Evolutionary conservation across 192 early-diverging fungal genomes (phyloP).

Genomic region (Podila horticola): DNA sequence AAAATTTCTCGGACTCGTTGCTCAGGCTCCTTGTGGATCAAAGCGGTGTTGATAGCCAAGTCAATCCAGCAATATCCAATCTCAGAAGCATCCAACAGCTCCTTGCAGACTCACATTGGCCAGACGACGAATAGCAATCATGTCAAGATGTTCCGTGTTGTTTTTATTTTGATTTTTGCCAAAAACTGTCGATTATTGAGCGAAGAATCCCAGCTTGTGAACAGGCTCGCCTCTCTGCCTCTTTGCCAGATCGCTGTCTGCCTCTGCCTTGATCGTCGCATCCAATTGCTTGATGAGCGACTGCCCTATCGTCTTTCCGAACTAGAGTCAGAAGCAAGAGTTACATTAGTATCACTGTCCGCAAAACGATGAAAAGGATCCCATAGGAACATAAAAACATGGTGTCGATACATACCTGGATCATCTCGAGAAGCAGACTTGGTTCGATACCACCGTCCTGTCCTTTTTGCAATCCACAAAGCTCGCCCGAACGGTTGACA

Average conservation of each 20-base stretch:
- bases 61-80: too few relatives aligned
- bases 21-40: too few relatives aligned
- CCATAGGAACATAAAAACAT: background rate
- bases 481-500: slow-evolving; percentile 81
- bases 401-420: slow-evolving; percentile 64
- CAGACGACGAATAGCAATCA: too few relatives aligned
- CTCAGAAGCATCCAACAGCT: too few relatives aligned
- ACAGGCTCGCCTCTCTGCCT: slow-evolving; percentile 53
- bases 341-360: too few relatives aligned
- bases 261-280: slow-evolving; percentile 58
- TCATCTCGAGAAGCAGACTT: slow-evolving; percentile 81
- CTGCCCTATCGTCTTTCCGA: slow-evolving; percentile 58
- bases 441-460: slow-evolving; percentile 81
- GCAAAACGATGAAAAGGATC: background rate
- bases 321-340: slow-evolving; percentile 9
- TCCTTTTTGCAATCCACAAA: slow-evolving; percentile 91
- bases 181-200: slow-evolving; percentile 21
- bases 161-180: background rate
- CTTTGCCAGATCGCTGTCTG: slow-evolving; percentile 53
- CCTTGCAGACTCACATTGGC: too few relatives aligned
- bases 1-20: too few relatives aligned
- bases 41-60: too few relatives aligned
- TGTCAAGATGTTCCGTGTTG: background rate
- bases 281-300: slow-evolving; percentile 61
- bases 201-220: slow-evolving; percentile 70